Conservation (phyloP, 1,284 basidiomycete genomes). For the Entoloma clypeatum region DNA sequence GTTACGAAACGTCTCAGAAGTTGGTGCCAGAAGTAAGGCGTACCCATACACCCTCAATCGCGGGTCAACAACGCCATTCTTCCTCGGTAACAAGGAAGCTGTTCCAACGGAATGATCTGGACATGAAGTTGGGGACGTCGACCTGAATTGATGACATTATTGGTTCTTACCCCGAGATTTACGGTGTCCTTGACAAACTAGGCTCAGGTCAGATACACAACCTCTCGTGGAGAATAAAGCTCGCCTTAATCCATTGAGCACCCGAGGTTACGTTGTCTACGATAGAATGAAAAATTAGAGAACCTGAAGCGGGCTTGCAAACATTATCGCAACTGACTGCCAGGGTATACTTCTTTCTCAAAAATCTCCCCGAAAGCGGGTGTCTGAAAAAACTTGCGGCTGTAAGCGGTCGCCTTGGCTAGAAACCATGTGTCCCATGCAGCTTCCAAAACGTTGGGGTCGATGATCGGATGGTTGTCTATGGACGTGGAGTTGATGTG, state of each 20-base stretch:
- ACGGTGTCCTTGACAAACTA: conserved; percentile 21
- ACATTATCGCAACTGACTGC: conserved; percentile 13
- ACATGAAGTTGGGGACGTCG: not conserved
- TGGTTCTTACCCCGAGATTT: conserved; percentile 18
- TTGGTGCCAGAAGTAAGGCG: not conserved
- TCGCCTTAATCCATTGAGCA: conserved; percentile 17
- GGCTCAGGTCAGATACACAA: not conserved
- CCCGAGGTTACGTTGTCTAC: conserved; percentile 16
- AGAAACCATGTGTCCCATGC: conserved; percentile 28
- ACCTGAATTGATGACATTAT: not conserved
- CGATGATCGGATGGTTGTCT: conserved; percentile 32
- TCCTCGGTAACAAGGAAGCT: conserved; percentile 48
- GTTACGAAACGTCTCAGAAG: not conserved
- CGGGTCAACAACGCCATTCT: conserved; percentile 54
- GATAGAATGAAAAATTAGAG: not conserved
- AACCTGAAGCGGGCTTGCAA: not conserved
- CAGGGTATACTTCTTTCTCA: conserved; percentile 25
- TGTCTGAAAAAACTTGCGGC: conserved; percentile 25
- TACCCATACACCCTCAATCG: conserved; percentile 35
- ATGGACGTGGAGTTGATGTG: conserved; percentile 30
- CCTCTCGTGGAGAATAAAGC: not conserved
- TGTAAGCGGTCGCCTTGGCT: conserved; percentile 26
- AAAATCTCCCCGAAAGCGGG: conserved; percentile 24
- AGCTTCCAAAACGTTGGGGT: conserved; percentile 30
- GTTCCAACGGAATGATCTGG: conserved; percentile 39